These are phyloP conservation scores for Cornus controversa DNA, from an alignment of 148 eudicot genomes.

Conservation along the genomic window DNA sequence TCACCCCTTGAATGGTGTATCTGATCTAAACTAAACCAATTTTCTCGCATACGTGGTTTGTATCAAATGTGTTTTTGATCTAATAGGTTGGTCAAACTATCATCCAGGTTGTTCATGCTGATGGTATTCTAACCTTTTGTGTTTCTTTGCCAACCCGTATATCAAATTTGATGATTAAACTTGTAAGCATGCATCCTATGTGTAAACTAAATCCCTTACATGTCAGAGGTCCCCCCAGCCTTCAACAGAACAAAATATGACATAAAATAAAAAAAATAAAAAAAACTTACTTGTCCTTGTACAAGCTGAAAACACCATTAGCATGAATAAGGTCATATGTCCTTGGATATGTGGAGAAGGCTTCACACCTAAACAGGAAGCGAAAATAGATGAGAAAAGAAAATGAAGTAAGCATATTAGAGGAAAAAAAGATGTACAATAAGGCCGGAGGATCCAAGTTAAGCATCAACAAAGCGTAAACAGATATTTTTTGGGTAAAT, in stretches of 20 bases:
- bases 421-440: background rate
- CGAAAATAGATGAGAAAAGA: background rate
- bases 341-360: conserved; percentile 56
- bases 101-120: background rate
- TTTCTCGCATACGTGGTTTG: background rate
- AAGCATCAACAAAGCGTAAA: background rate
- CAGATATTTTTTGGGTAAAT: background rate
- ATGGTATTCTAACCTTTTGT: background rate
- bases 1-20: background rate
- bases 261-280: background rate
- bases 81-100: background rate
- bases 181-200: background rate
- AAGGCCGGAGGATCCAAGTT: background rate
- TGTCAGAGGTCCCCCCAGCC: background rate
- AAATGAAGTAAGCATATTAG: background rate
- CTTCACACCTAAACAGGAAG: conserved; percentile 48
- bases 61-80: background rate
- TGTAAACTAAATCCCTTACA: background rate
- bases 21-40: background rate
- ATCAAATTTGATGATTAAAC: background rate
- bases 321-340: conserved; percentile 57
- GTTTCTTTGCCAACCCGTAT: background rate
- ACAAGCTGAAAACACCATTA: conserved; percentile 42
- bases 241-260: background rate
- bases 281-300: conserved; percentile 45